Evolutionary conservation across 305 asterid species (phyloP).

Genomic region (Fraxinus angustifolia): DNA sequence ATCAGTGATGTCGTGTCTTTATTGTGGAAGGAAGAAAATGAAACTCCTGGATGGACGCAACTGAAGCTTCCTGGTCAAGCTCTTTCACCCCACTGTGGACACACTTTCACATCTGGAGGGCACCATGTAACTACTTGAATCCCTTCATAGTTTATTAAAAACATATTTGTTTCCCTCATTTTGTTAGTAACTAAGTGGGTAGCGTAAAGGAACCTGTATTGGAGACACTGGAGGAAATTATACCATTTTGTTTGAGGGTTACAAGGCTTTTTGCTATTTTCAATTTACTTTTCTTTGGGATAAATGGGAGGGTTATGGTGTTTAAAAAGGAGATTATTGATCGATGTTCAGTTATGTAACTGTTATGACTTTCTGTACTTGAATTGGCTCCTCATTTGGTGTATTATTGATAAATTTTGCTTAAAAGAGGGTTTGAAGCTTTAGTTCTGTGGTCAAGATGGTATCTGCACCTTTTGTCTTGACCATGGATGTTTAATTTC

Average conservation of each 20-base stretch:
- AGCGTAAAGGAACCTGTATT: neutral
- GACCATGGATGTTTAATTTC: neutral
- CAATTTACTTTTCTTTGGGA: neutral
- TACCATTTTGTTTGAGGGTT: neutral
- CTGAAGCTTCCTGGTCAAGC: constrained; percentile 99
- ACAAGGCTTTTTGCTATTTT: neutral
- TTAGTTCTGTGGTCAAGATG: neutral
- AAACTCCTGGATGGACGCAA: constrained; percentile 96
- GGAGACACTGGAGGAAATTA: neutral
- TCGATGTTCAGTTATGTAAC: neutral
- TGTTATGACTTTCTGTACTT: neutral
- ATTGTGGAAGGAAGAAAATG: constrained; percentile 93
- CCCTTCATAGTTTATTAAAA: constrained; percentile 7
- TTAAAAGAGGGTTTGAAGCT: neutral
- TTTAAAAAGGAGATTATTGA: neutral
- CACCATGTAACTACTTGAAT: constrained; percentile 51
- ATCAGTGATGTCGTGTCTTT: constrained; percentile 27
- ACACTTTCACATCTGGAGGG: constrained; percentile 91
- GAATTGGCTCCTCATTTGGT: neutral
- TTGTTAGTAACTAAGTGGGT: neutral
- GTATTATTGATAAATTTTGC: neutral
- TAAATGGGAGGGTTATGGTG: neutral
- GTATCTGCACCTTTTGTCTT: neutral
- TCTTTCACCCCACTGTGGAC: constrained; percentile 94
- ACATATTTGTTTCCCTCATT: constrained; percentile 10